phyloP scores from a whole-genome alignment of 768 basidiomycete species.

The Daedalea quercina region DNA sequence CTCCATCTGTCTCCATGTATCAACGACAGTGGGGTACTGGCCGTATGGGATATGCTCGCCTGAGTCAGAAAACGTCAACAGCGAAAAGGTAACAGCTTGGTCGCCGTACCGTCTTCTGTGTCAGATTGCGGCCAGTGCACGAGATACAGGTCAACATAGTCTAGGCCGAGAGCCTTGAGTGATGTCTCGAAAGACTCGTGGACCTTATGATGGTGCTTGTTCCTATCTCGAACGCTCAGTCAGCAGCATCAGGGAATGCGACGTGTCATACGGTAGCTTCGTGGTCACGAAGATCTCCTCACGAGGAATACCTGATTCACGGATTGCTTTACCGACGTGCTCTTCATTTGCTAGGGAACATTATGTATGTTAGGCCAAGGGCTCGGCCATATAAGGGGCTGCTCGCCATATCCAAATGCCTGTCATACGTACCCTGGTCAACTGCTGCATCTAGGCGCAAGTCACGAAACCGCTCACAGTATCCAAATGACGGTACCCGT shows the following conservation, averaged over 20 bases:
- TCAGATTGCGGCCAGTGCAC: constrained; percentile 46
- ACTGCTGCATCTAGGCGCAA: not conserved
- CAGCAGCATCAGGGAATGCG: not conserved
- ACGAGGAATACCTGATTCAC: constrained; percentile 41
- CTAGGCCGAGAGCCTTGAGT: constrained; percentile 21
- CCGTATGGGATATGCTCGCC: constrained; percentile 18
- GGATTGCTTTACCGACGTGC: constrained; percentile 71
- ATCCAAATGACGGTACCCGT: constrained; percentile 70
- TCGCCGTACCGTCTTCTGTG: constrained; percentile 19
- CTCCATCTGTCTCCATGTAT: constrained; percentile 48
- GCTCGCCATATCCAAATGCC: constrained; percentile 6
- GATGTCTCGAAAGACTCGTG: constrained; percentile 32
- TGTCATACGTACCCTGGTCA: not conserved
- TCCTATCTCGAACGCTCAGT: not conserved
- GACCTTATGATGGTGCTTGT: constrained; percentile 29
- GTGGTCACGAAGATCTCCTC: constrained; percentile 26
- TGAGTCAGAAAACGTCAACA: no score
- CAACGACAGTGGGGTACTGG: constrained; percentile 24
- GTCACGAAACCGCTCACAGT: constrained; percentile 28
- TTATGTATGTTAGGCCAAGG: no score
- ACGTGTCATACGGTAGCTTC: constrained; percentile 15
- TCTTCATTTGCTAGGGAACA: constrained; percentile 62
- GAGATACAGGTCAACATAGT: constrained; percentile 35
- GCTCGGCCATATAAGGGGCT: not conserved
- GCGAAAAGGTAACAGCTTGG: no score